Conservation (phyloP, 805 yeast species). For the Vanderwaltozyma yarrowii region DNA sequence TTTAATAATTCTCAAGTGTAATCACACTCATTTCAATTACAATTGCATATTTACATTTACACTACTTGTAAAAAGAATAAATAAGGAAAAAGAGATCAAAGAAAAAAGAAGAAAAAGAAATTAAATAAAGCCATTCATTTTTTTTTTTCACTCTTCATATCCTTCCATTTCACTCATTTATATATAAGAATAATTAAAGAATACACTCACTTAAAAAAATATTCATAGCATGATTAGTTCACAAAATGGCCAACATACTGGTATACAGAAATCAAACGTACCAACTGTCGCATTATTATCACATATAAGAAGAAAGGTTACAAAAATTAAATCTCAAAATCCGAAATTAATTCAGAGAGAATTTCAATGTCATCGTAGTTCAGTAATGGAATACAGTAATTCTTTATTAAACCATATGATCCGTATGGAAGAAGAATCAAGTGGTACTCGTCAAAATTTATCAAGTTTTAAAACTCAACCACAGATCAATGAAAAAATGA, state of each 20-base stretch:
- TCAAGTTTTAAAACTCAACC: constrained; percentile 31
- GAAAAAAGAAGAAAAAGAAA: no score
- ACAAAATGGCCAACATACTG: background rate
- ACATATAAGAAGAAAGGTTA: constrained; percentile 14
- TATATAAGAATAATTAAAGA: no score
- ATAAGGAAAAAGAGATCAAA: background rate
- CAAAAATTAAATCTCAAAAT: constrained; percentile 12
- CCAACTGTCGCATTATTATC: constrained; percentile 7
- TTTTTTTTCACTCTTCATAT: no score
- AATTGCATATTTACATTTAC: no score
- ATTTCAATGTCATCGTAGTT: constrained; percentile 34
- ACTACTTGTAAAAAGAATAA: no score
- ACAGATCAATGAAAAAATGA: constrained; percentile 39
- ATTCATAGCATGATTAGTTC: no score
- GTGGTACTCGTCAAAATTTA: constrained; percentile 17
- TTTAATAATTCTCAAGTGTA: no score
- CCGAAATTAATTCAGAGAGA: constrained; percentile 37
- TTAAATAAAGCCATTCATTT: no score
- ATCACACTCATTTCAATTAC: no score
- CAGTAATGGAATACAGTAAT: constrained; percentile 36
- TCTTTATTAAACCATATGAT: constrained; percentile 30
- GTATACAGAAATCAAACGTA: background rate
- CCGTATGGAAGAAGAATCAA: constrained; percentile 19
- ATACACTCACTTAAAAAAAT: no score
- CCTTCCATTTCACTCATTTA: no score